Evolutionary conservation across 495 filamentous ascomycete species (phyloP).

Genomic region (Polyplosphaeria fusca): DNA sequence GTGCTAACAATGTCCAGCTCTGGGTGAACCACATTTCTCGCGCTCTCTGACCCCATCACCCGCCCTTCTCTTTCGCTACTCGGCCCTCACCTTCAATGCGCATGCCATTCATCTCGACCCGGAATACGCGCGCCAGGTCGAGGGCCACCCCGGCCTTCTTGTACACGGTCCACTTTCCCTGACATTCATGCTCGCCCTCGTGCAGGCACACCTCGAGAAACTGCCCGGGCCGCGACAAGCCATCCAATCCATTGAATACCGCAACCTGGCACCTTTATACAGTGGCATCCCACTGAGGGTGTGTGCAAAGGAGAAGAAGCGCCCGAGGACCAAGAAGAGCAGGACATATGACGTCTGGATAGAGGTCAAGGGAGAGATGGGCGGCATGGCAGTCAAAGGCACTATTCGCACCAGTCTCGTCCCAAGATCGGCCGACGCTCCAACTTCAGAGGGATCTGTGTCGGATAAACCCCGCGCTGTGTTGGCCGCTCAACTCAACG

Average conservation of each 20-base stretch:
- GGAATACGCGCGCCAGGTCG: conserved; percentile 61
- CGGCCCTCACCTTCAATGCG: conserved; percentile 80
- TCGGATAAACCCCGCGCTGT: no score
- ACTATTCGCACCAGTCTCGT: conserved; percentile 24
- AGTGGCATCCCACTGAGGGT: conserved; percentile 55
- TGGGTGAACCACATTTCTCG: conserved; percentile 53
- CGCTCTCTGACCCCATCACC: conserved; percentile 60
- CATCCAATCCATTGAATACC: conserved; percentile 64
- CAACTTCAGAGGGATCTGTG: no score
- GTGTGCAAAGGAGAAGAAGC: conserved; percentile 34
- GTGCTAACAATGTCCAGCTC: conserved; percentile 22
- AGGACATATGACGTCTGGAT: conserved; percentile 36
- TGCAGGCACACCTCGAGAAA: conserved; percentile 51
- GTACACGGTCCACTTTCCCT: conserved; percentile 86
- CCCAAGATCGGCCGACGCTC: background rate
- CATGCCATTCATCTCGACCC: conserved; percentile 82
- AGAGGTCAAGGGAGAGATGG: conserved; percentile 35
- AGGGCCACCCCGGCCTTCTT: conserved; percentile 71
- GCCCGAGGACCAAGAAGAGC: background rate
- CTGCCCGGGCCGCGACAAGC: conserved; percentile 23
- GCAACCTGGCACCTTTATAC: conserved; percentile 79
- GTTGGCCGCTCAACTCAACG: no score
- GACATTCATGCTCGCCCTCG: conserved; percentile 64
- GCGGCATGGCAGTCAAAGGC: conserved; percentile 41
- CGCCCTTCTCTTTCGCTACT: conserved; percentile 76